Evolutionary conservation across 2,329 filamentous ascomycete species (phyloP), one percentile per base, ranked within the genome.

Genomic region (Xylariales sp.): DNA sequence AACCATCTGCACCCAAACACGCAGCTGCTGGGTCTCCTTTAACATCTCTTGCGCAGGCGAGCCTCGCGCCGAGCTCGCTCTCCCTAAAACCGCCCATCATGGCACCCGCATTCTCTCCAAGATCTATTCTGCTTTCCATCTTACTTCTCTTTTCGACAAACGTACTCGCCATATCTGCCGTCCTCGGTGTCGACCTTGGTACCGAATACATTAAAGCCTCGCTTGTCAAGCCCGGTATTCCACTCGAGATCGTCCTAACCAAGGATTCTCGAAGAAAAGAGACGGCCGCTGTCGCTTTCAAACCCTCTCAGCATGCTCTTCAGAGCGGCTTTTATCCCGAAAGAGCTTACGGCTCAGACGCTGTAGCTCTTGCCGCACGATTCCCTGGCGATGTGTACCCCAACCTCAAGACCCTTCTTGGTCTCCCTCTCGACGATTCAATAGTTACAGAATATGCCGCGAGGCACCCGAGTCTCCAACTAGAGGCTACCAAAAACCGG

Each of bases 241-340:
- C 96, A 10, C 93, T 99, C 78, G 96, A 99, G 74, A 98, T 99
- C 72, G 95, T 99, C 79, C 87, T 97, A 64, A 97, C 94, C 36
- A 99, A 98, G 80, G 96, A 99, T 82, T 97, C 96, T 36, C 93
- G 97, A 80, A 91, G 96, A 77, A 99, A 99, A 85, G 96, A 99
- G 80, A 88, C 88, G 30, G 93, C 94, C 1, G 94, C 94, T 49
- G 90, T 99, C 73, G 92, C 93, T 50, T 98, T 99, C 84, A 98
- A 99, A 82, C 93, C 94, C 45, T 86, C 89, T n/a, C 87, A 87
- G 74, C 83, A 86, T 75, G 87, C 86, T 62, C 84, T 88, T 67
- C 86, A 87, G 75, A 84, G 84, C 72, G 90, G 88, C 61, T 81
- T 84, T 18, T 97, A 91, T 79, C 96, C 96, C 46, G 96, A 99